phyloP scores from a whole-genome alignment of 805 yeast genomes.

The Ogataea paradorogensis region DNA sequence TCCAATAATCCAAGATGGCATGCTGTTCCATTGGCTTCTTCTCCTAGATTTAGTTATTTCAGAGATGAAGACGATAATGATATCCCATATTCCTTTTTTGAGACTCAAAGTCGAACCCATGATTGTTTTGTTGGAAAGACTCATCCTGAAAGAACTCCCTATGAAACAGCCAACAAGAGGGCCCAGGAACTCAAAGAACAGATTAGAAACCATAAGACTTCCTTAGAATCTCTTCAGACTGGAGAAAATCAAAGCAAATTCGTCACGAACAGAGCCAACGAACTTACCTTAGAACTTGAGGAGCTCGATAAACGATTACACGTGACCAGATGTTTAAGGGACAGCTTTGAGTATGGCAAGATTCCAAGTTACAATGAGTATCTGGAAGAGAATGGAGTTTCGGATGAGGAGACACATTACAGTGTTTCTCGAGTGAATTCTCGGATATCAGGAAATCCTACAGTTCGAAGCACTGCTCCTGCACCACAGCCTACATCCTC shows the following conservation, averaged over 20 bases:
- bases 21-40: constrained; percentile 49
- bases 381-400: constrained; percentile 20
- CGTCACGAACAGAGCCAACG: constrained; percentile 16
- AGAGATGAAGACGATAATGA: constrained; percentile 46
- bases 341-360: constrained; percentile 25
- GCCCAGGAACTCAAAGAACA: constrained; percentile 38
- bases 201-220: constrained; percentile 30
- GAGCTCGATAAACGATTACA: constrained; percentile 33
- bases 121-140: constrained; percentile 55
- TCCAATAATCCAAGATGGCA: constrained; percentile 39
- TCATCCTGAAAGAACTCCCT: constrained; percentile 57
- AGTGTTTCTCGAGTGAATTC: constrained; percentile 16
- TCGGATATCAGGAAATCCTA: constrained; percentile 19
- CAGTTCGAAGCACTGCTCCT: constrained; percentile 12
- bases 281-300: constrained; percentile 27
- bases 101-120: constrained; percentile 55
- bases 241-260: constrained; percentile 3
- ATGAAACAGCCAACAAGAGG: constrained; percentile 40
- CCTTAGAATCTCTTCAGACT: constrained; percentile 21
- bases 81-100: constrained; percentile 56
- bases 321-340: constrained; percentile 23
- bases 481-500: constrained; percentile 34
- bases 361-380: constrained; percentile 29
- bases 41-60: constrained; percentile 62
- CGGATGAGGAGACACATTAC: constrained; percentile 21